phyloP scores from a whole-genome alignment of 2,329 filamentous ascomycete species.

The Magnaporthiopsis poae region DNA sequence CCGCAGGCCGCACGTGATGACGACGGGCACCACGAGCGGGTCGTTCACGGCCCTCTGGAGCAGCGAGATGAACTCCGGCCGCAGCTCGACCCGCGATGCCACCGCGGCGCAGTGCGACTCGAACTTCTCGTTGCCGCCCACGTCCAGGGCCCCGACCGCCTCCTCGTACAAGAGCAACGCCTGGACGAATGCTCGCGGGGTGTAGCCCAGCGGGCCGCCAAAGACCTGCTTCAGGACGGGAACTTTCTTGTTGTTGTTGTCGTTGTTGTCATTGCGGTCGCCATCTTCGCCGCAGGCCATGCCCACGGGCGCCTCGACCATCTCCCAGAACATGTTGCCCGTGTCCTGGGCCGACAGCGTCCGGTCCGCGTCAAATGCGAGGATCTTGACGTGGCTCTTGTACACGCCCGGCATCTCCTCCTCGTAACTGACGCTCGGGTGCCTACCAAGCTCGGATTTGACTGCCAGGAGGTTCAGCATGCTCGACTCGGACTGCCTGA shows the following conservation, averaged over 20 bases:
- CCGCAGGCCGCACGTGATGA: constrained; percentile 46
- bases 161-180: constrained; percentile 44
- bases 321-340: constrained; percentile 40
- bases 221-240: constrained; percentile 38
- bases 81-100: constrained; percentile 30
- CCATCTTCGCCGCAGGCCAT: background rate
- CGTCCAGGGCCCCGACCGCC: constrained; percentile 25
- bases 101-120: constrained; percentile 34
- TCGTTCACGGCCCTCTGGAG: constrained; percentile 24
- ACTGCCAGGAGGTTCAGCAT: constrained; percentile 26
- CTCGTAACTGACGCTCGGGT: constrained; percentile 16
- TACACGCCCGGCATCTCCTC: constrained; percentile 18
- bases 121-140: constrained; percentile 26
- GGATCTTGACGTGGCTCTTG: constrained; percentile 17
- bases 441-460: constrained; percentile 22
- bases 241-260: constrained; percentile 2
- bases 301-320: constrained; percentile 4
- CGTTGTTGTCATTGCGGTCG: background rate
- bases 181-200: constrained; percentile 38
- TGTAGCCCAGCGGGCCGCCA: constrained; percentile 24
- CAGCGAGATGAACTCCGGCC: constrained; percentile 37
- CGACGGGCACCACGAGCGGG: constrained; percentile 31
- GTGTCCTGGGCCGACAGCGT: constrained; percentile 44
- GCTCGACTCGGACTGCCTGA: constrained; percentile 17
- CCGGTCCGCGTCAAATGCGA: constrained; percentile 50